Evolutionary conservation across 163 green algal species (phyloP).

Genomic region (Scenedesmus sp.): DNA sequence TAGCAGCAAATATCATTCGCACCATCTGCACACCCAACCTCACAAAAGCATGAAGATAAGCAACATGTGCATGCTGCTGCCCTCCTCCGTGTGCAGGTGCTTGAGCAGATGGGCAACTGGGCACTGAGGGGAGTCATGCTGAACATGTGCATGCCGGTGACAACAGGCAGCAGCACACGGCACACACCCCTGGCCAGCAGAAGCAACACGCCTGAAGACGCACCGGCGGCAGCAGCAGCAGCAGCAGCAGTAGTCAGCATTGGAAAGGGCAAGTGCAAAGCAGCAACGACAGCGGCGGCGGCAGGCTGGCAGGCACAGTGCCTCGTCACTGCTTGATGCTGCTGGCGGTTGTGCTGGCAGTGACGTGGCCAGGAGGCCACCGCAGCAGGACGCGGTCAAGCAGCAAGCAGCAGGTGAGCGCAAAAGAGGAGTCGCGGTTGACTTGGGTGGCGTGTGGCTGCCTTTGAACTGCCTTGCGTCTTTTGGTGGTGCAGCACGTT

Average conservation of each 20-base stretch:
- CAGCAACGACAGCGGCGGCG: not conserved
- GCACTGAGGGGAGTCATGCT: constrained; percentile 12
- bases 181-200: not conserved
- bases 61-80: not conserved
- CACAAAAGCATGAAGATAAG: no score
- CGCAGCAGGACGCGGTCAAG: not conserved
- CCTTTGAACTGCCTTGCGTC: no score
- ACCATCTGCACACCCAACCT: no score
- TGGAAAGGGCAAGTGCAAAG: no score
- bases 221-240: constrained; percentile 19
- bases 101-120: constrained; percentile 29
- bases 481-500: no score
- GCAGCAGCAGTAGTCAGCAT: constrained; percentile 25
- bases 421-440: not conserved
- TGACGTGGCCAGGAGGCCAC: not conserved
- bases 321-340: not conserved
- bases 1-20: not conserved
- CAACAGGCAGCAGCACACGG: not conserved
- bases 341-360: not conserved
- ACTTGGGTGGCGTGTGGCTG: no score
- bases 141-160: constrained; percentile 29
- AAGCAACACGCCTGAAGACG: not conserved
- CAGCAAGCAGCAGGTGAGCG: not conserved
- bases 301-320: not conserved
- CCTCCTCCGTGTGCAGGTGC: not conserved